Base-by-base conservation (phyloP, 257 asterid species). In the Primulina huaijiensis region DNA sequence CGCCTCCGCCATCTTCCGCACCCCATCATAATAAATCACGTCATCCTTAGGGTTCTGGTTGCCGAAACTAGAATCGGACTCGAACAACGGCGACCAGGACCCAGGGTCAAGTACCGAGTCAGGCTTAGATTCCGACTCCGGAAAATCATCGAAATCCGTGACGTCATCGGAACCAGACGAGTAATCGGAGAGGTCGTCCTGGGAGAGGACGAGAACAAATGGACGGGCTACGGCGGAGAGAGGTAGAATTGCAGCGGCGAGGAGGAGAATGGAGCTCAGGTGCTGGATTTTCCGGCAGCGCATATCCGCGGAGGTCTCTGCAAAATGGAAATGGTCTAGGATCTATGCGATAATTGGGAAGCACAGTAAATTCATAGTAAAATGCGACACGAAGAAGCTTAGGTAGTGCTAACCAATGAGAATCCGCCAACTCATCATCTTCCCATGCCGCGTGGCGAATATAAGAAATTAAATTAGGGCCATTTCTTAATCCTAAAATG, bases 71-170 rank as follows among this genome's bases (percentile, higher is more conserved):
- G 82, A 81, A 37, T 80, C 84, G 19, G 95, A 91, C 38, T 91
- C 96, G 72, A 94, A 89, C 12, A 94, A 78, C 2, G 96, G 96
- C 69, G 96, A 83, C 99, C 99, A 94, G 1, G 99, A 94, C 0
- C 99, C 99, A 19, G 97, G 97, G 76, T 94, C 99, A 33, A 91
- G 85, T 9, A 82, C 76, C 40, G 75, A 82, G 72, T 90, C 99
- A 29, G 97, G 87, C 73, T 83, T 83, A 33, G 96, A 81, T 7
- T 82, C 89, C 37, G 92, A 75, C 61, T 86, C 95, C 0, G 87
- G 84, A 68, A 91, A 88, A 52, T 94, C 97, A 72, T 93, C 97
- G 82, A 84, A 88, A 74, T 85, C 97, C 75, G 96, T 27, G 29
- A 73, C 68, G 61, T 82, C 90, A 60, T 77, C 83, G 52, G 69